Conservation (phyloP, 2,329 filamentous ascomycete genomes). For the Colletotrichum sp. region DNA sequence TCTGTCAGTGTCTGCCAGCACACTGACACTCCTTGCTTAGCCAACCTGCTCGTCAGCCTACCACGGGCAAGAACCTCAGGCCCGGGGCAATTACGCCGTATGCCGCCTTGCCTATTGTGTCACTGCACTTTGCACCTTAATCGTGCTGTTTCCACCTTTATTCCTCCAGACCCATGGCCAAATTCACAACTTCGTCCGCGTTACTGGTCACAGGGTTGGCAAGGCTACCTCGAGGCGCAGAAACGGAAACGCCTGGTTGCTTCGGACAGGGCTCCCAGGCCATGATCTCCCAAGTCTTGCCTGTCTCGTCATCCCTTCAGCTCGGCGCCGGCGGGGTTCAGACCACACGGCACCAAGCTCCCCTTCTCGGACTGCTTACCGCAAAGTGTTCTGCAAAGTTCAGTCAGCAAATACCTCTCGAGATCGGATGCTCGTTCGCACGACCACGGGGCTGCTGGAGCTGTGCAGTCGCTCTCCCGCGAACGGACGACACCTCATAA, state of each 20-base stretch:
- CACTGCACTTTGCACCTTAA: constrained; percentile 13
- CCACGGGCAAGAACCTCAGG: not conserved
- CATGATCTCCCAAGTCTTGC: constrained; percentile 13
- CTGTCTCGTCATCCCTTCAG: constrained; percentile 13
- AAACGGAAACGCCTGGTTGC: constrained; percentile 12
- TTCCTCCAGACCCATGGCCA: constrained; percentile 3
- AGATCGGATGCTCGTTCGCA: not conserved
- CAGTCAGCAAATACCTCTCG: not conserved
- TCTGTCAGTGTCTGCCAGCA: constrained; percentile 14
- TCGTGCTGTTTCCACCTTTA: constrained; percentile 10
- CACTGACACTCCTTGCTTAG: constrained; percentile 11
- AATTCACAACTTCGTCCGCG: not conserved
- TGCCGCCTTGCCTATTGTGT: constrained; percentile 13
- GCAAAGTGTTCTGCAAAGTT: not conserved
- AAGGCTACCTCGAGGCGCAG: constrained; percentile 13
- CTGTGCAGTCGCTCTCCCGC: not conserved
- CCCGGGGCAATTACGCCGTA: not conserved
- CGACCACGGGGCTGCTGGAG: not conserved
- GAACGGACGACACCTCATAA: not conserved
- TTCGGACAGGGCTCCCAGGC: constrained; percentile 12
- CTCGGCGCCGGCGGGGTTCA: not conserved
- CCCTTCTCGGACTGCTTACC: not conserved
- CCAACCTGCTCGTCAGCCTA: constrained; percentile 6
- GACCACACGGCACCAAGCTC: not conserved
- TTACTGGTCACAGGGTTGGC: constrained; percentile 13